Base-by-base conservation (phyloP, 495 filamentous ascomycete genomes). In the Filosporella fistucella region DNA sequence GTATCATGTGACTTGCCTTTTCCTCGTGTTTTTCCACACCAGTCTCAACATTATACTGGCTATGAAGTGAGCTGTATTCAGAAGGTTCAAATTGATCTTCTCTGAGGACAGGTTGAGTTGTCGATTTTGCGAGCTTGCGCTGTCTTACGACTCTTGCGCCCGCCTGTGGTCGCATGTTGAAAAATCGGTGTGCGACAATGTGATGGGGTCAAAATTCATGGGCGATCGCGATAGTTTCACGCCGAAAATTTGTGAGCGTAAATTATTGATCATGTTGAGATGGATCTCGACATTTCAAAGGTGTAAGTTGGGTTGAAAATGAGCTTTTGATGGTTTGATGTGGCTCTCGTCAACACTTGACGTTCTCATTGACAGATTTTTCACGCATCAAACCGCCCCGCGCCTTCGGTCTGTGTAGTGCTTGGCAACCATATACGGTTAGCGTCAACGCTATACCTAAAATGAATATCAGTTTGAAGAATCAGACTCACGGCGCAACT, bases 11-110 rank as follows among this genome's bases (percentile, higher is more conserved):
- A 79, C 91, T 81, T 67, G 96, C 93, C 72, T 86, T 91, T 76
- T 98, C 91, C 68, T 98, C 93, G 47, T 78, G 84, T 63, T 94
- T 91, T 68, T 98, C 93, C 51, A 98, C 93, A 56, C 93, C 93
- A 48, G 91, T 96, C 60, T 94, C 90, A 63, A 96, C 88, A 76
- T 88, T 81, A 54, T 65, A 64, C 47, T 78, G 71, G 49, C 62
- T 70, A 44, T 70, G 72, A 22, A 62, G 52, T 6, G 49, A 46
- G 42, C 69, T 67, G 60, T 77, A 80, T 59, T 80, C 76, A 54
- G 57, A 66, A 66, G 88, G 77, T 62, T 96, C 93, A 67, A 97
- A 85, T 49, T 96, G 87, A 59, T 88, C 75, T 72, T 97, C 90
- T 58, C 86, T 76, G 58, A 96, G 76, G 52, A 98, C 82, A 48